Evolutionary conservation across 345 rosid species (phyloP), one percentile per base, ranked within the genome.

Genomic region (Euphorbia lathyris): DNA sequence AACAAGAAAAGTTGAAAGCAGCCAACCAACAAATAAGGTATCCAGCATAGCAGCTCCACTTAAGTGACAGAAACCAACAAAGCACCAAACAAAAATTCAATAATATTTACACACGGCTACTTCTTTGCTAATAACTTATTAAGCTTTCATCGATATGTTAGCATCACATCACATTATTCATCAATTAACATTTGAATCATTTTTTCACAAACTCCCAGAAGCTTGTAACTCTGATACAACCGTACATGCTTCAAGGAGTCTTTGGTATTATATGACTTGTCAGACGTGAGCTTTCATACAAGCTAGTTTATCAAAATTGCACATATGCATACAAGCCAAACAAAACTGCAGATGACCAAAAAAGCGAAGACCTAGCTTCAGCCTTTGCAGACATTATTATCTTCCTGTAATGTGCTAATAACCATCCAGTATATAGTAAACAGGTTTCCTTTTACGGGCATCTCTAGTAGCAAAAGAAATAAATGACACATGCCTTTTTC

Each of bases 11-110:
- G 43, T 3, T 0, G 36, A 67, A 57, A 58, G 25, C 65, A 65
- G 63, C 32, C 30, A 30, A 34, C 30, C 66, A 23, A 43, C 29
- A 72, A 62, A 72, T 26, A 61, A 29, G 34, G 60, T 51, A 40
- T 63, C 45, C 43, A 45, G 51, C 17, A 45, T 14, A 45, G 0
- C 3, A 67, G 38, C 70, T 59, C 52, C 68, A 48, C 6, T n/a
- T 56, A 63, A 40, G 34, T 38, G 56, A 9, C 34, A 3, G 63
- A 36, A 42, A 68, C 9, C 58, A 53, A 55, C 29, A 23, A 9
- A 55, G 58, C 58, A 55, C 13, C 58, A 25, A 67, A 67, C 51
- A 19, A 38, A 27, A 1, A 53, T 27, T 7, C 50, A 32, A 7
- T 2, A 12, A 2, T 3, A 22, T 29, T 5, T 14, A 17, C 30